Evolutionary conservation across 805 yeast genomes (phyloP), one percentile per base, ranked within the genome.

Genomic region (Candida patagonica): DNA sequence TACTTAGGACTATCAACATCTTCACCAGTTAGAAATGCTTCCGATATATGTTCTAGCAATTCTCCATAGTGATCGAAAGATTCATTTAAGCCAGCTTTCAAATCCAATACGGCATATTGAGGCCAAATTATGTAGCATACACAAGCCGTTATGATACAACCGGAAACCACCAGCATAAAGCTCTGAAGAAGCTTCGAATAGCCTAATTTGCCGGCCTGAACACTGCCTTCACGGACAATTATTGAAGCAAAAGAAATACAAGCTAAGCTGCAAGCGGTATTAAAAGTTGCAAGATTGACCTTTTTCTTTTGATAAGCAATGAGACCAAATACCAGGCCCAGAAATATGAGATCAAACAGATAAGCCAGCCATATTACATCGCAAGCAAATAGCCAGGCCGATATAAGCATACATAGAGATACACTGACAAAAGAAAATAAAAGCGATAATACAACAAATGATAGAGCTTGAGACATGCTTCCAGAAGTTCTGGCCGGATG

Each of bases 401-500:
- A 68, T 1, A 74, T 52, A 1, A 64, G 53, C 58, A 82, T 70
- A 35, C 83, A 70, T 1, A 63, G 47, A 12, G 74, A 55, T 3
- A 82, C 70, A 6, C 78, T 68, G 0, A 66, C 40, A 40, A 74
- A 70, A 32, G 76, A 72, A 60, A 66, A 84, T 3, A 63, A 38
- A 12, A 82, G 58, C 1, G 86, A 65, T 2, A 73, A 42, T 0
- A 67, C 49, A 2, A 79, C 88, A 59, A 74, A 85, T 32, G 73
- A 54, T 13, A 80, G 56, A 9, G 87, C 77, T 53, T 84, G 86
- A 44, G 76, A 71, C 89, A 84, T 84, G 15, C 84, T 74, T 0
- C 95, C 95, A 42, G 74, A 72, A 0, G 92, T 71, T 36, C 94
- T 59, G 1, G 88, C 72, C 0, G 94, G 86, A 53, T 84, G 92